Evolutionary conservation across 148 eudicot species (phyloP).

Genomic region (Drosera capensis): DNA sequence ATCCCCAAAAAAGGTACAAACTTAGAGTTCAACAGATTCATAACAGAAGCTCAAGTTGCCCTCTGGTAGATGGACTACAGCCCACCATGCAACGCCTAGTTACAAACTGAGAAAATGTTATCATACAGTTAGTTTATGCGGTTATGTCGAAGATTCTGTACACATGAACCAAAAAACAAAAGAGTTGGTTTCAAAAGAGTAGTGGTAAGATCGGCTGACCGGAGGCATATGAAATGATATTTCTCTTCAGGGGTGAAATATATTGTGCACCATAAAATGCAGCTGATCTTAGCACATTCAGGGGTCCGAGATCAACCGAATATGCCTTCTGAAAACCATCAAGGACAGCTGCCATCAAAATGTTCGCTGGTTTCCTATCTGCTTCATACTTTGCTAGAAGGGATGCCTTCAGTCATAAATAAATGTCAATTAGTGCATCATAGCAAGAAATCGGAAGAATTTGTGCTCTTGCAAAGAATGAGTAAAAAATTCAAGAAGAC

Average conservation of each 20-base stretch:
- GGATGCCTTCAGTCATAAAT: slow-evolving; percentile 28
- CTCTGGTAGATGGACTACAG: too few relatives aligned
- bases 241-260: slow-evolving; percentile 66
- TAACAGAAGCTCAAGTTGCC: too few relatives aligned
- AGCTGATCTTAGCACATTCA: slow-evolving; percentile 67
- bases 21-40: too few relatives aligned
- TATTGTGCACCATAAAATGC: slow-evolving; percentile 74
- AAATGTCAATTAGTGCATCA: too few relatives aligned
- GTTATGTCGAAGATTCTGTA: too few relatives aligned
- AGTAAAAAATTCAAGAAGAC: not conserved
- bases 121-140: too few relatives aligned
- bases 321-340: slow-evolving; percentile 95
- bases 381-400: slow-evolving; percentile 62
- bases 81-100: too few relatives aligned
- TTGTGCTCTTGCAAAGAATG: not conserved
- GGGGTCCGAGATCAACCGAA: slow-evolving; percentile 67
- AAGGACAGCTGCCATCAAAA: slow-evolving; percentile 66
- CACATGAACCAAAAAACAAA: too few relatives aligned
- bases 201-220: slow-evolving; percentile 67
- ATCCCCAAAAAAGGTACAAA: too few relatives aligned
- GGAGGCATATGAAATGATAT: slow-evolving; percentile 73
- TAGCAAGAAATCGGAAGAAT: not conserved
- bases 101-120: too few relatives aligned
- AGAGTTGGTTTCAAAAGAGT: too few relatives aligned
- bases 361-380: slow-evolving; percentile 69